These are phyloP conservation scores for Neurospora terricola DNA, from an alignment of 495 filamentous ascomycete species.

Conservation along the genomic window DNA sequence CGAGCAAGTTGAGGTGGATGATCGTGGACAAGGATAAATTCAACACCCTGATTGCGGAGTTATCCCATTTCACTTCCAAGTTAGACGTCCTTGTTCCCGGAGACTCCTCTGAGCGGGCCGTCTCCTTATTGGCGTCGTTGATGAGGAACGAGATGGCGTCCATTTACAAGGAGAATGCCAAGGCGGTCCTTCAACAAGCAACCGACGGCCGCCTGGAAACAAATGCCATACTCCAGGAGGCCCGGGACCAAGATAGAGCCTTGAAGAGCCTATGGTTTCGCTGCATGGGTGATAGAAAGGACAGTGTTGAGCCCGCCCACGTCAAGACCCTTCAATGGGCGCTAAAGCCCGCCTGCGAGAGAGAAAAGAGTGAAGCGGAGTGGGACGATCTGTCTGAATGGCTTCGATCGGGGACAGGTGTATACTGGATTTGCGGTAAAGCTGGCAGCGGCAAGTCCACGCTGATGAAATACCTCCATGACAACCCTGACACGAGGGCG, in stretches of 20 bases:
- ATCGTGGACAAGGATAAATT: neutral
- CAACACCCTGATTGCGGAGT: neutral
- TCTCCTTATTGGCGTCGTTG: neutral
- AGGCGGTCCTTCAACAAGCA: neutral
- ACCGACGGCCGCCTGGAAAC: neutral
- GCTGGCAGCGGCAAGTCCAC: slow-evolving; percentile 1
- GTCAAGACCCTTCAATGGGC: neutral
- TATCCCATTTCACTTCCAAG: neutral
- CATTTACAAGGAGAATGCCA: neutral
- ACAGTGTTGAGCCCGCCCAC: neutral
- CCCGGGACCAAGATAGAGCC: neutral
- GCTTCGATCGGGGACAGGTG: neutral
- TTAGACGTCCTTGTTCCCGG: neutral
- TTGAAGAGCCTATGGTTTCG: neutral
- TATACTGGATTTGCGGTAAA: slow-evolving; percentile 1
- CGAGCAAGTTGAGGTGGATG: neutral
- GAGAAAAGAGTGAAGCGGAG: neutral
- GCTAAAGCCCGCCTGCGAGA: neutral
- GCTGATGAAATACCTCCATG: neutral
- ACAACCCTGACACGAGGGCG: neutral
- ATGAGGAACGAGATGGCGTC: neutral
- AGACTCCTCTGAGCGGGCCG: neutral
- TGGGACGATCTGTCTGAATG: neutral
- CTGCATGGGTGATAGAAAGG: neutral
- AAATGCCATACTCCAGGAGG: neutral